Conservation (phyloP, 176 grass and related monocot species). For the Eleusine coracana region DNA sequence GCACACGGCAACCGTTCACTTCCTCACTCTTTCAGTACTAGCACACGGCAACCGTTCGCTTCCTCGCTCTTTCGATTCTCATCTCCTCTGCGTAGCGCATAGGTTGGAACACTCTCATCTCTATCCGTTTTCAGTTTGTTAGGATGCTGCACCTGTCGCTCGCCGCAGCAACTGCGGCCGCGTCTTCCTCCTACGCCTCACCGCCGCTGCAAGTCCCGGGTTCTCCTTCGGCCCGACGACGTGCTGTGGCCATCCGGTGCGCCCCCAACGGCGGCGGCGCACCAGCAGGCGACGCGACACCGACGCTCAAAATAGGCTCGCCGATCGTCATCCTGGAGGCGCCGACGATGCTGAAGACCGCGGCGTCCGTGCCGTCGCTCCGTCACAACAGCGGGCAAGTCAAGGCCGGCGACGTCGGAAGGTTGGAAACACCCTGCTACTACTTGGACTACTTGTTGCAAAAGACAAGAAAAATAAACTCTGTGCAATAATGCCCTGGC, state of each 20-base stretch:
- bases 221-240: background rate
- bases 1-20: background rate
- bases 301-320: conserved; percentile 62
- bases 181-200: background rate
- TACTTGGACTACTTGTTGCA: background rate
- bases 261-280: background rate
- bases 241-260: conserved; percentile 31
- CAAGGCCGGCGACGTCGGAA: conserved; percentile 81
- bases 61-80: background rate
- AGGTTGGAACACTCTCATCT: background rate
- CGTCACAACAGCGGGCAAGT: conserved; percentile 62
- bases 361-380: conserved; percentile 75
- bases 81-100: background rate
- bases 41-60: background rate
- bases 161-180: background rate
- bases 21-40: background rate
- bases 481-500: background rate
- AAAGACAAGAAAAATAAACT: background rate
- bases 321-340: conserved; percentile 66
- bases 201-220: background rate
- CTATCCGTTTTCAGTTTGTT: background rate
- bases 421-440: conserved; percentile 24
- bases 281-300: conserved; percentile 1
- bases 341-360: conserved; percentile 74
- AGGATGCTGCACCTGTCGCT: conserved; percentile 7